A percentile compares a stretch with the other conserved stretches of the same genome.
Conservation (phyloP, 495 filamentous ascomycete species). For the Apodospora peruviana region DNA sequence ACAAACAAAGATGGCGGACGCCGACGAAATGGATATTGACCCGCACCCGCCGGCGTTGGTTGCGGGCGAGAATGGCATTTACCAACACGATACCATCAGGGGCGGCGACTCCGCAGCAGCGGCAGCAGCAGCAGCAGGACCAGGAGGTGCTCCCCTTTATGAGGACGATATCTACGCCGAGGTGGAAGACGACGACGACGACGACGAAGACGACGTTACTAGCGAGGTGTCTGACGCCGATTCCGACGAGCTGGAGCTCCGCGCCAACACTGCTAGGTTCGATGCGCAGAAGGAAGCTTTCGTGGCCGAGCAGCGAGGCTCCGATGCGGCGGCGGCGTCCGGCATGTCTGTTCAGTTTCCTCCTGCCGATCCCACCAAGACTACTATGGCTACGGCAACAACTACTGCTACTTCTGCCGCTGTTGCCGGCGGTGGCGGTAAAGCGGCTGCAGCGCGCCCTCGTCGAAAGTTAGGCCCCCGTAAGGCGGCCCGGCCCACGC, state of each 20-base stretch:
- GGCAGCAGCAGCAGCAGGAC: neutral
- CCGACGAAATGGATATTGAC: neutral
- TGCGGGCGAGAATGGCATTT: no score
- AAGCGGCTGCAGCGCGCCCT: neutral
- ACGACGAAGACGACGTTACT: conserved; percentile 10
- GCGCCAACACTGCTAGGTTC: conserved; percentile 27
- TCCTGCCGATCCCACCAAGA: neutral
- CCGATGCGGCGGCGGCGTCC: neutral
- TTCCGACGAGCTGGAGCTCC: conserved; percentile 33
- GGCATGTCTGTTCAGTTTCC: neutral
- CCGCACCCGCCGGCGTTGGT: no score
- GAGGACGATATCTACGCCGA: neutral
- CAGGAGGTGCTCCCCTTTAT: no score
- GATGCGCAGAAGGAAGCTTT: conserved; percentile 30
- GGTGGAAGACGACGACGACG: conserved; percentile 4
- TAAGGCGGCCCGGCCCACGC: conserved; percentile 64
- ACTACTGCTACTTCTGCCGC: no score
- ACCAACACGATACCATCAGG: no score
- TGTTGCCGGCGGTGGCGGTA: no score
- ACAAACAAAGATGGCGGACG: neutral
- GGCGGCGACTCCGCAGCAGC: no score
- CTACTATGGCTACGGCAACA: neutral
- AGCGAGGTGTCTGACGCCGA: conserved; percentile 32
- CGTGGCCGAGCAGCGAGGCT: conserved; percentile 22
- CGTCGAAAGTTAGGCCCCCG: conserved; percentile 48